Base-by-base conservation (phyloP, 2,329 filamentous ascomycete species). In the Colletotrichum nymphaeae region DNA sequence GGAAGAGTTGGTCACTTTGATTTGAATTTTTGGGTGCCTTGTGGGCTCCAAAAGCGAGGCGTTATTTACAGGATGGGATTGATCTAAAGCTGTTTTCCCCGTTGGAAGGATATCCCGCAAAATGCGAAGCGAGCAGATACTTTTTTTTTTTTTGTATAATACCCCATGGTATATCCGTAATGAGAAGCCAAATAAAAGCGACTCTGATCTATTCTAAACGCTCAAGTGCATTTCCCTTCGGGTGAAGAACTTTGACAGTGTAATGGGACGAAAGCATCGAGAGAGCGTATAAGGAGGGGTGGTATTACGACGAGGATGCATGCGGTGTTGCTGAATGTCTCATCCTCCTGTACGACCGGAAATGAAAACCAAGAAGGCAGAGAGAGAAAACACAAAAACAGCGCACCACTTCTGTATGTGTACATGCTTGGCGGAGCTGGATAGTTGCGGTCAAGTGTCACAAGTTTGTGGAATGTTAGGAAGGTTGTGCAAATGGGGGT, bases 21-120 rank as follows among this genome's bases (percentile, higher is more conserved):
- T 56, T 42, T 71, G 59, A 49, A 68, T 57, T 57, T 53, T 63
- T 26, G 35, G 57, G 30, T 42, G 72, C 42, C 32, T 14, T 22
- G 22, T 32, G 26, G 69, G 57, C 57, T 58, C 55, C 19, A 53
- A 55, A 52, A 69, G 72, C 72, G 68, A 72, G 72, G 69, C 68
- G 72, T 74, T 74, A 60, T 46, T 35, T 72, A 74, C 57, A 67
- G 72, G 63, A 67, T 67, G 68, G 68, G 52, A 49, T 67, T 57
- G 52, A 72, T 63, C 53, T 67, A 52, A 24, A 30, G 58, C 46
- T 22, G 22, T 63, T 14, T 67, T 28, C 30, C 32, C 24, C 37
- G 68, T 72, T 55, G 55, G 71, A 67, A 74, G 68, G 63, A 74
- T 74, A 74, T 74, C 68, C 72, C 69, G 63, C 67, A 28, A n/a